Conservation (phyloP, 345 rosid species). For the Xanthoceras sorbifolium region DNA sequence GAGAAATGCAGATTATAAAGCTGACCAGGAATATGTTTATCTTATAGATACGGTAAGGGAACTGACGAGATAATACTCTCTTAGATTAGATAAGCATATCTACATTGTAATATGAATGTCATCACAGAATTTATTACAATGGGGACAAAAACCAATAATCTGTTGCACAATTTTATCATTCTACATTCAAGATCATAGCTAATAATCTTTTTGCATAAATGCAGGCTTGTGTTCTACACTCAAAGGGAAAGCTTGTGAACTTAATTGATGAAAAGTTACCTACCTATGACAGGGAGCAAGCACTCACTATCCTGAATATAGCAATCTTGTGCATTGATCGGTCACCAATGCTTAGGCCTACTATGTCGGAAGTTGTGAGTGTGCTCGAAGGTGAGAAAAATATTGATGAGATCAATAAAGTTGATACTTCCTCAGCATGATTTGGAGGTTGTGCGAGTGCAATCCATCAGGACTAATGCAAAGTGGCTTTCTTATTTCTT, state of each 20-base stretch:
- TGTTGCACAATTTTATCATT: not conserved
- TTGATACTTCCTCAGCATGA: not conserved
- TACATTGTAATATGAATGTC: no score
- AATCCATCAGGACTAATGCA: not conserved
- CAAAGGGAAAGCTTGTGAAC: not conserved
- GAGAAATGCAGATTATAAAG: not conserved
- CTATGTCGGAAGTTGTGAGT: slow-evolving; percentile 17
- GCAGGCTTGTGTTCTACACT: slow-evolving; percentile 18
- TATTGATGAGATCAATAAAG: not conserved
- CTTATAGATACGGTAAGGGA: slow-evolving; percentile 22
- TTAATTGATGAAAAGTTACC: slow-evolving; percentile 16
- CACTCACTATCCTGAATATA: not conserved
- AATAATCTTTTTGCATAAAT: not conserved
- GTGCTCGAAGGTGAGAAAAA: not conserved
- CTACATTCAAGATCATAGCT: no score
- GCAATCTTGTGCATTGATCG: slow-evolving; percentile 22
- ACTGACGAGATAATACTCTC: not conserved
- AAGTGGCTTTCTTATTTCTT: not conserved
- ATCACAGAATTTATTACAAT: not conserved
- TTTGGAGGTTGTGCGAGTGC: not conserved
- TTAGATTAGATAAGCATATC: not conserved
- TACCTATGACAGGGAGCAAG: not conserved
- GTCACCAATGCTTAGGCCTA: slow-evolving; percentile 24
- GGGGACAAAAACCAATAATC: not conserved
- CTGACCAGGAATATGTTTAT: slow-evolving; percentile 9